Evolutionary conservation across 176 grass and related monocot species (phyloP).

Genomic region (Oryza rufipogon): DNA sequence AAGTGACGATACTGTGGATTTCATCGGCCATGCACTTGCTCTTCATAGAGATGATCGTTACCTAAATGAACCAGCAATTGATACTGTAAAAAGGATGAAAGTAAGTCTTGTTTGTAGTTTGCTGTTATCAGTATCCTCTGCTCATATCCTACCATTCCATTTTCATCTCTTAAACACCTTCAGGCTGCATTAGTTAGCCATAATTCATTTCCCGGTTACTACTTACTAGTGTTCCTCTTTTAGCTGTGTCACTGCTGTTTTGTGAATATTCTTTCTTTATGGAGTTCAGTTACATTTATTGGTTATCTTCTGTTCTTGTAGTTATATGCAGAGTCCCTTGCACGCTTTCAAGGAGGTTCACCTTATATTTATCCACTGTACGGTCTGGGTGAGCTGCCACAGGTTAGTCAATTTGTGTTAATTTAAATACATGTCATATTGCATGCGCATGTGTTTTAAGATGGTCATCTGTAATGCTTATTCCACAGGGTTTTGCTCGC

Average conservation of each 20-base stretch:
- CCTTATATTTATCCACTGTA: conserved; percentile 95
- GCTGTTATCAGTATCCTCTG: neutral
- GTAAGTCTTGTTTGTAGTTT: conserved; percentile 53
- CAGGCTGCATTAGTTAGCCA: neutral
- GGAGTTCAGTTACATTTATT: conserved; percentile 22
- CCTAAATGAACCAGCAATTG: conserved; percentile 82
- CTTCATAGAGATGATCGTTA: conserved; percentile 88
- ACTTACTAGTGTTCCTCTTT: conserved; percentile 1
- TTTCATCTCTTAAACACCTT: neutral
- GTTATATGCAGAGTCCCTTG: conserved; percentile 85
- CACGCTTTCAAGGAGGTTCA: conserved; percentile 90
- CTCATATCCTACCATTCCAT: neutral
- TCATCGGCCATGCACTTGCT: conserved; percentile 83
- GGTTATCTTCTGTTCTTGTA: conserved; percentile 33
- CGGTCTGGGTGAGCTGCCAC: conserved; percentile 84
- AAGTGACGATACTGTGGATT: conserved; percentile 80
- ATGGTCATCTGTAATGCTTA: conserved; percentile 9
- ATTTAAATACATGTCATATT: conserved; percentile 17
- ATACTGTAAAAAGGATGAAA: conserved; percentile 97
- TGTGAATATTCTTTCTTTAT: conserved; percentile 18
- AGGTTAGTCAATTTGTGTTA: conserved; percentile 58
- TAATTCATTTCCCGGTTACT: conserved; percentile 17
- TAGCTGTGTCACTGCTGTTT: conserved; percentile 3
- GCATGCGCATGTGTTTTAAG: neutral
- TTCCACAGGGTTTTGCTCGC: conserved; percentile 80